Conservation (phyloP, 2,329 filamentous ascomycete species). For the Calonectria honghensis region DNA sequence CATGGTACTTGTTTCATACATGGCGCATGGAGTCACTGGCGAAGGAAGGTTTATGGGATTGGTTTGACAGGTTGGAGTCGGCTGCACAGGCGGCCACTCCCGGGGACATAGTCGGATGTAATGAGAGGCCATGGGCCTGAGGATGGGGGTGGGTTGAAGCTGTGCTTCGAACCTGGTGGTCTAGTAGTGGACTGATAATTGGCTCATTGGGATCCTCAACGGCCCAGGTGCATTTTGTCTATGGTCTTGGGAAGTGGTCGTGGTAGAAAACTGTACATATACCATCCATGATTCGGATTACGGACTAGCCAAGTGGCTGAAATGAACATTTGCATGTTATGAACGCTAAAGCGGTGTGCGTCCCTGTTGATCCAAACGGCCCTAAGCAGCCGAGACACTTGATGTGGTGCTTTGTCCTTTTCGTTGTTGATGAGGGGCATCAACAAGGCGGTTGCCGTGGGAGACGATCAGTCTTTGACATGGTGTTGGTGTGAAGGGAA, state of each 20-base stretch:
- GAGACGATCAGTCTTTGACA: constrained; percentile 42
- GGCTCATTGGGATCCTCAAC: constrained; percentile 42
- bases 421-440: constrained; percentile 22
- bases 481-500: constrained; percentile 34
- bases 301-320: constrained; percentile 54
- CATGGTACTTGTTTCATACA: constrained; percentile 62
- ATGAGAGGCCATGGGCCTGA: constrained; percentile 50
- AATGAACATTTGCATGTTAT: constrained; percentile 59
- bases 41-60: constrained; percentile 59
- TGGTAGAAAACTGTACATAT: constrained; percentile 65
- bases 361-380: background rate
- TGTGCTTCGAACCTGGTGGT: constrained; percentile 52
- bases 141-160: constrained; percentile 48
- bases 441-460: constrained; percentile 46
- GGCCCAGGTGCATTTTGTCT: constrained; percentile 49
- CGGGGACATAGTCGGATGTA: constrained; percentile 52
- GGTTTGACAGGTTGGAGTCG: constrained; percentile 63
- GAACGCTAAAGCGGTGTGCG: constrained; percentile 32
- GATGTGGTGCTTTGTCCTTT: background rate
- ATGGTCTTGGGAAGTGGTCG: constrained; percentile 50
- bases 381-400: background rate
- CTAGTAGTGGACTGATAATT: constrained; percentile 46
- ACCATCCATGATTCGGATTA: constrained; percentile 62
- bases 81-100: constrained; percentile 54
- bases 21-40: constrained; percentile 65